A percentile compares a stretch with the other conserved stretches of the same genome.
Conservation (phyloP, 768 basidiomycete genomes). For the Leccinum barrowsii region DNA sequence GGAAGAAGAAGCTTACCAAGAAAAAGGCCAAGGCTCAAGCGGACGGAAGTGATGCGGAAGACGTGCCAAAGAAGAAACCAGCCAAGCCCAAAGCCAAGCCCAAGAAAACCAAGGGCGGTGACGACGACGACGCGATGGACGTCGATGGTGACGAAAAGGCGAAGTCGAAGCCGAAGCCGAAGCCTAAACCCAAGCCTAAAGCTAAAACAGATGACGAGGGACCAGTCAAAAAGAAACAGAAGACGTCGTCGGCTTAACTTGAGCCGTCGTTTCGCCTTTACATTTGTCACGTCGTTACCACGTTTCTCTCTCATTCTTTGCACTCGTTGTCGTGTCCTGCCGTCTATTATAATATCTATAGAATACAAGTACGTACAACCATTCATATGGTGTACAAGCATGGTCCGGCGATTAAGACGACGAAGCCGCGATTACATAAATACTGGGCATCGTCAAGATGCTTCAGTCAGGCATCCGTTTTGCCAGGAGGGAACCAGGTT, state of each 20-base stretch:
- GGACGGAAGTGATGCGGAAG: slow-evolving; percentile 39
- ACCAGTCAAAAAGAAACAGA: slow-evolving; percentile 75
- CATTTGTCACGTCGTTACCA: neutral
- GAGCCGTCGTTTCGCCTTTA: neutral
- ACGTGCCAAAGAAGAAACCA: slow-evolving; percentile 49
- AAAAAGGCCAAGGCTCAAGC: slow-evolving; percentile 45
- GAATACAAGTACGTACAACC: slow-evolving; percentile 22
- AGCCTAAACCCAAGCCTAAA: slow-evolving; percentile 40
- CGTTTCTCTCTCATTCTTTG: neutral
- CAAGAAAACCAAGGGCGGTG: slow-evolving; percentile 38
- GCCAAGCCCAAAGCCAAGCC: slow-evolving; percentile 42
- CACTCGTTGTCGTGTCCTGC: neutral
- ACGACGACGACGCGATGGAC: slow-evolving; percentile 48
- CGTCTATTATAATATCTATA: slow-evolving; percentile 23
- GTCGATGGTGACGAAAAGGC: slow-evolving; percentile 40
- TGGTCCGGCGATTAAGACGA: slow-evolving; percentile 5
- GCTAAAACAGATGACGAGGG: slow-evolving; percentile 42
- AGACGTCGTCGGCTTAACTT: slow-evolving; percentile 41
- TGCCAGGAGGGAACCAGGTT: slow-evolving; percentile 71
- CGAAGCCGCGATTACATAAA: slow-evolving; percentile 1
- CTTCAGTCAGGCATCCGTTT: slow-evolving; percentile 34
- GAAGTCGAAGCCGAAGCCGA: slow-evolving; percentile 35
- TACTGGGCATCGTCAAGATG: neutral
- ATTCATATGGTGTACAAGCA: slow-evolving; percentile 13
- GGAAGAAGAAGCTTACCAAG: slow-evolving; percentile 36